Evolutionary conservation across 106 monocot species (phyloP), one percentile per base, ranked within the genome.

Genomic region (Triglochin maritima): DNA sequence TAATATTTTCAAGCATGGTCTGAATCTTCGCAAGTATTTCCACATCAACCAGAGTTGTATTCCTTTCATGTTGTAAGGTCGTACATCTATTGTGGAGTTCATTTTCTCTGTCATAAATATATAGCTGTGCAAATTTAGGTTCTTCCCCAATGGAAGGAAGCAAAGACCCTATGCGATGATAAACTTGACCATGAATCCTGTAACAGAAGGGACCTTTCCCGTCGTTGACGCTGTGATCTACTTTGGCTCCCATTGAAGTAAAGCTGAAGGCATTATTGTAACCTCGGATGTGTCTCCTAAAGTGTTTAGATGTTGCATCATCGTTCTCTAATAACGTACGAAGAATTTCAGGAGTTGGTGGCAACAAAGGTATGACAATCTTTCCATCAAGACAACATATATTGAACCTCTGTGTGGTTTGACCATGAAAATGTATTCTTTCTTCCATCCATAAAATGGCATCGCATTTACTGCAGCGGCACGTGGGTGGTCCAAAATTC

Each of bases 21-120:
- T 17, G 3, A 2, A 76, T 43, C 2, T 42, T 61, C 17, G 4
- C 4, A 45, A 69, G 17, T 51, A 69, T 62, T 3, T 53, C 7
- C 13, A 3, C 9, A 55, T 70, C 8, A 5, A 57, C 9, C 0
- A 1, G 3, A 46, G 14, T 5, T 13, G 0, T 46, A 17, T 9
- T 8, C 3, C 4, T 7, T 1, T 16, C 8, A 46, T 4, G 4
- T 3, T 45, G 6, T 9, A 55, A 48, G 29, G n/a, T 41, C 47
- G 13, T 44, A 0, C 64, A 12, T 17, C 60, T 11, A 68, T 79
- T 79, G 7, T 6, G 1, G 9, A 73, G 15, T n/a, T 79, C 72
- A 72, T 79, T 60, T 1, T 78, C 59, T 9, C 46, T 73, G 42
- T 73, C 73, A 67, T 68, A 79, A 9, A 79, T 68, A 44, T 79